Conservation (phyloP, 768 basidiomycete species). For the Pleurotus pulmonarius region DNA sequence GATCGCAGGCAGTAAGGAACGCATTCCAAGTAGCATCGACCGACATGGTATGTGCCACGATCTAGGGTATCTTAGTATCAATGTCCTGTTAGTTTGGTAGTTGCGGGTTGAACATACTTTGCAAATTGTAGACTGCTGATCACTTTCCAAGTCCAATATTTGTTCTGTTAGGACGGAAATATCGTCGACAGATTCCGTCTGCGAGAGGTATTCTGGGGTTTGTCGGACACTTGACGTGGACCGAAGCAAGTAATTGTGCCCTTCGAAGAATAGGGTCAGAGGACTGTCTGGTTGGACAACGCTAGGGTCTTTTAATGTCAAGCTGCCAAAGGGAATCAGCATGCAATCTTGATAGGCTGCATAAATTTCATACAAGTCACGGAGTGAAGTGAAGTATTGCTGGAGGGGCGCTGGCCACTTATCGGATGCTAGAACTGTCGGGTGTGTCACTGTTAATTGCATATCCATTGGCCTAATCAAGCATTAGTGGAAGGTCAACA, state of each 20-base stretch:
- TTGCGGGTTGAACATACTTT: constrained; percentile 36
- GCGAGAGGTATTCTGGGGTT: constrained; percentile 16
- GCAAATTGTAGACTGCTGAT: constrained; percentile 46
- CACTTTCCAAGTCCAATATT: constrained; percentile 49
- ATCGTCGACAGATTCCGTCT: constrained; percentile 1
- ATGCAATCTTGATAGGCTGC: not conserved
- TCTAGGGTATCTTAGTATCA: constrained; percentile 28
- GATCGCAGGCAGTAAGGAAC: constrained; percentile 30
- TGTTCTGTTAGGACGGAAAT: constrained; percentile 38
- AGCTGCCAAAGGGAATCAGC: constrained; percentile 23
- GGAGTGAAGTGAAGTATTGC: constrained; percentile 27
- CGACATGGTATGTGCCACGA: constrained; percentile 34
- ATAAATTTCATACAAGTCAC: constrained; percentile 1
- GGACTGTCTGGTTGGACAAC: constrained; percentile 45
- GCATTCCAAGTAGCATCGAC: constrained; percentile 40
- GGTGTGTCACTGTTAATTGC: constrained; percentile 40
- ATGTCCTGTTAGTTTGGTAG: not conserved
- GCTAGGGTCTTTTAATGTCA: constrained; percentile 22
- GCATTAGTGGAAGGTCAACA: not conserved
- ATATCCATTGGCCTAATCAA: constrained; percentile 54
- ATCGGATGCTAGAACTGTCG: constrained; percentile 18
- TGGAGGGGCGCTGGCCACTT: constrained; percentile 39
- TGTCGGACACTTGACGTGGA: constrained; percentile 46
- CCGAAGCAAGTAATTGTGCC: constrained; percentile 41
- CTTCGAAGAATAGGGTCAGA: constrained; percentile 31